Evolutionary conservation across 805 yeast genomes (phyloP), one percentile per base, ranked within the genome.

Genomic region (Candida montana): DNA sequence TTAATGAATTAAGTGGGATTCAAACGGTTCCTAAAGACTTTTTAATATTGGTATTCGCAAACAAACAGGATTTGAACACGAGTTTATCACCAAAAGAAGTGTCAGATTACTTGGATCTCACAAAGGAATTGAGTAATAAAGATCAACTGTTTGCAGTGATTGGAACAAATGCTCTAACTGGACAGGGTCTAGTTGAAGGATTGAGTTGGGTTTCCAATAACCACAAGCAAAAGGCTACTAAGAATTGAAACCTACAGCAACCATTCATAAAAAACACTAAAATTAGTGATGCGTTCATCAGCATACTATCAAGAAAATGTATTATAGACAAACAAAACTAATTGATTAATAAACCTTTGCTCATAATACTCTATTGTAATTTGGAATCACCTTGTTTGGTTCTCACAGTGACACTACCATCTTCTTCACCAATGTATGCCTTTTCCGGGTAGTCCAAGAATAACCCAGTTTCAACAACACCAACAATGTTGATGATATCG

Each of bases 391-490:
- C 61, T 28, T 46, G 29, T 35, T 46, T 46, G 8, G 54, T 56
- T 58, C 63, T 52, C 15, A 65, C 56, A 44, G 61, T 63, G 40
- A 69, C 81, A 37, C 71, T 54, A 7, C 99, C 99, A 57, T 78
- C 79, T 33, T 78, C 71, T 59, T 87, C 88, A 35, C 99, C 99
- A 59, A 93, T 86, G 64, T 90, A 93, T 7, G 91, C 93, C 59
- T 76, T 84, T 37, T 68, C 67, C 21, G 95, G 91, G 36, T 72
- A 68, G 39, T 71, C 71, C 35, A 79, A 75, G 66, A 93, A 93
- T 47, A 93, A 68, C 1, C 99, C 99, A 9, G 96, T 90, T 64
- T 93, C 99, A 13, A 93, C 97, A 23, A 93, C 97, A 35, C 99
- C 99, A 19, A 88, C 85, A 54, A 91, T 66, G 39, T 69, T 59